Evolutionary conservation across 345 rosid genomes (phyloP).

Genomic region (Crucihimalaya himalaica): DNA sequence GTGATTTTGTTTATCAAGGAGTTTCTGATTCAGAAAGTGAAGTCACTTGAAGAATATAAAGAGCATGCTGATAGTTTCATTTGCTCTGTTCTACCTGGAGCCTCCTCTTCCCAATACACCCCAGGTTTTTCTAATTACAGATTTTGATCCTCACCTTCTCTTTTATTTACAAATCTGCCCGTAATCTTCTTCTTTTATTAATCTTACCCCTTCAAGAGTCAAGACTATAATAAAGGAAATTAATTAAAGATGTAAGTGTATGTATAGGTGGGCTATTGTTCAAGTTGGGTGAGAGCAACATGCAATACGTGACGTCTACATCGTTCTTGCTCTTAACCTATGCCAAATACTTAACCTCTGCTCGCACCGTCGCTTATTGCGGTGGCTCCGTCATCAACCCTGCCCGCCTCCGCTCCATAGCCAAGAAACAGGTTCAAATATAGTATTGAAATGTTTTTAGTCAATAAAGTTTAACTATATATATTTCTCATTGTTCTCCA

Average conservation of each 20-base stretch:
- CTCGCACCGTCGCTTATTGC: slow-evolving; percentile 47
- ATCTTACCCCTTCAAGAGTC: background rate
- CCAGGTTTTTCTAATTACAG: slow-evolving; percentile 49
- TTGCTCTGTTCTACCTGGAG: slow-evolving; percentile 84
- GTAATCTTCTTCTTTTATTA: background rate
- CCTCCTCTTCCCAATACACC: slow-evolving; percentile 81
- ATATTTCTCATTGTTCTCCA: too few relatives aligned
- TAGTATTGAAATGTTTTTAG: too few relatives aligned
- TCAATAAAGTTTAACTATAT: too few relatives aligned
- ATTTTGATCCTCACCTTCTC: background rate
- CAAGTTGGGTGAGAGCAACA: slow-evolving; percentile 53
- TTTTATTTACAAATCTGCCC: background rate
- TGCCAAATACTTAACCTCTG: slow-evolving; percentile 51
- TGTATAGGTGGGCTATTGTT: slow-evolving; percentile 64
- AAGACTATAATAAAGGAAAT: background rate
- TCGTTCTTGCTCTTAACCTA: slow-evolving; percentile 57
- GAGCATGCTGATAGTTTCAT: slow-evolving; percentile 91
- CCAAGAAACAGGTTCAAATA: slow-evolving; percentile 47
- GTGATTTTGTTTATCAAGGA: slow-evolving; percentile 39
- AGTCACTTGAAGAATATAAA: slow-evolving; percentile 77
- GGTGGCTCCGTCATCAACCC: slow-evolving; percentile 51
- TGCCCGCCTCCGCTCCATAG: slow-evolving; percentile 43
- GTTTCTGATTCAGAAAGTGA: slow-evolving; percentile 73
- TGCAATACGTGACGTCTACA: slow-evolving; percentile 62
- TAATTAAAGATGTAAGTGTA: background rate